These are phyloP conservation scores for Hamigera avellanea DNA, from an alignment of 495 filamentous ascomycete species.

Conservation along the genomic window DNA sequence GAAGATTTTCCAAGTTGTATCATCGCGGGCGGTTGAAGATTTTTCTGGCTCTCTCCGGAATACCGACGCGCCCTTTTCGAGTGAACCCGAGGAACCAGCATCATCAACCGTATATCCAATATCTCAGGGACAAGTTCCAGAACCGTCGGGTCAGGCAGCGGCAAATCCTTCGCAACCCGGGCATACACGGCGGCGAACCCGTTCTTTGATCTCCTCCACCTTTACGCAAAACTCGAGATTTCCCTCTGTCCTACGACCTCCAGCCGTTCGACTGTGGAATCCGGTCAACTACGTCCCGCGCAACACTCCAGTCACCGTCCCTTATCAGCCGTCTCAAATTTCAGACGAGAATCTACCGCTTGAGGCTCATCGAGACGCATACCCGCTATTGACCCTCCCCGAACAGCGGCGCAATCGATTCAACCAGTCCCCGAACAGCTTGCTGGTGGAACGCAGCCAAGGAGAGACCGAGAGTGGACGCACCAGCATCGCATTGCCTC, in stretches of 20 bases:
- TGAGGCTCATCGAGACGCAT: constrained; percentile 39
- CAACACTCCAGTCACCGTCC: constrained; percentile 26
- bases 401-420: constrained; percentile 51
- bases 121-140: constrained; percentile 1
- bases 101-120: neutral
- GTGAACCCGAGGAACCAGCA: neutral
- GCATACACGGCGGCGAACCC: constrained; percentile 2
- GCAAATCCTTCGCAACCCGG: constrained; percentile 3
- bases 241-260: constrained; percentile 18
- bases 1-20: constrained; percentile 6
- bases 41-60: constrained; percentile 5
- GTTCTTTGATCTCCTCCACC: constrained; percentile 7
- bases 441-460: constrained; percentile 53
- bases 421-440: constrained; percentile 43
- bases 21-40: constrained; percentile 24
- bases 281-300: constrained; percentile 40
- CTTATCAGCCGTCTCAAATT: constrained; percentile 10
- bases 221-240: no score
- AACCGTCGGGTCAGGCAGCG: constrained; percentile 1
- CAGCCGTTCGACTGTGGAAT: constrained; percentile 33
- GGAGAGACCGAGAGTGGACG: constrained; percentile 44
- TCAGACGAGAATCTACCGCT: constrained; percentile 32
- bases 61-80: neutral
- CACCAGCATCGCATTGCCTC: constrained; percentile 57
- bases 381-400: constrained; percentile 57